A percentile compares a stretch with the other conserved stretches of the same genome.
Conservation (phyloP, 371 early-diverging fungal species). For the Parasitella parasitica region DNA sequence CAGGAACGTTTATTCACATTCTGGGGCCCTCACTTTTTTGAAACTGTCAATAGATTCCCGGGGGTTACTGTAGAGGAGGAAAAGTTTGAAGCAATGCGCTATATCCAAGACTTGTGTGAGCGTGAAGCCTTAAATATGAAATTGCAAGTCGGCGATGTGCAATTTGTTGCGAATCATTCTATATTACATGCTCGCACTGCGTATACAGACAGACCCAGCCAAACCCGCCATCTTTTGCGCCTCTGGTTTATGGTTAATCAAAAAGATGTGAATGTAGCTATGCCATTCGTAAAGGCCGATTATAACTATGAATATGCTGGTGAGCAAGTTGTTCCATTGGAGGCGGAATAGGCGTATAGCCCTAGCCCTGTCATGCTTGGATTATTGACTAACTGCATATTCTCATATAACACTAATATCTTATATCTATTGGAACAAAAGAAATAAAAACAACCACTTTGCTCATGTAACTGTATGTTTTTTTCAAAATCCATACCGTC, state of each 20-base stretch:
- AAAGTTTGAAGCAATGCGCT: slow-evolving; percentile 41
- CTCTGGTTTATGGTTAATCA: slow-evolving; percentile 38
- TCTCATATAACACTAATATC: no score
- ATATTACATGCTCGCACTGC: slow-evolving; percentile 46
- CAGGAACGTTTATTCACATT: slow-evolving; percentile 40
- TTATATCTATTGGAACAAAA: no score
- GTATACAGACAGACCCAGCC: slow-evolving; percentile 30
- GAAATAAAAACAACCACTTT: no score
- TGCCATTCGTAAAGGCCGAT: slow-evolving; percentile 37
- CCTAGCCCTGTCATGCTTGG: not conserved
- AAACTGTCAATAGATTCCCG: slow-evolving; percentile 42
- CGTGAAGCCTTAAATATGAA: slow-evolving; percentile 44
- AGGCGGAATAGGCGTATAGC: slow-evolving; percentile 30
- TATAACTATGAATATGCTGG: slow-evolving; percentile 24
- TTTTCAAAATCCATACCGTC: no score
- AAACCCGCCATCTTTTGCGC: slow-evolving; percentile 40
- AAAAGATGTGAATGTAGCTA: slow-evolving; percentile 37
- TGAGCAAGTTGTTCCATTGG: slow-evolving; percentile 33
- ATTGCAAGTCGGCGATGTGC: slow-evolving; percentile 43
- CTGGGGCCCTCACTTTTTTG: slow-evolving; percentile 49
- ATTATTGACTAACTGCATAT: not conserved
- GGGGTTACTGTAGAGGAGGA: slow-evolving; percentile 25
- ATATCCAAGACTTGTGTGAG: slow-evolving; percentile 41
- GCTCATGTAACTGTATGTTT: no score
- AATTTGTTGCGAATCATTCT: slow-evolving; percentile 46